Evolutionary conservation across 2,329 filamentous ascomycete species (phyloP).

Genomic region (Colletotrichum karsti): DNA sequence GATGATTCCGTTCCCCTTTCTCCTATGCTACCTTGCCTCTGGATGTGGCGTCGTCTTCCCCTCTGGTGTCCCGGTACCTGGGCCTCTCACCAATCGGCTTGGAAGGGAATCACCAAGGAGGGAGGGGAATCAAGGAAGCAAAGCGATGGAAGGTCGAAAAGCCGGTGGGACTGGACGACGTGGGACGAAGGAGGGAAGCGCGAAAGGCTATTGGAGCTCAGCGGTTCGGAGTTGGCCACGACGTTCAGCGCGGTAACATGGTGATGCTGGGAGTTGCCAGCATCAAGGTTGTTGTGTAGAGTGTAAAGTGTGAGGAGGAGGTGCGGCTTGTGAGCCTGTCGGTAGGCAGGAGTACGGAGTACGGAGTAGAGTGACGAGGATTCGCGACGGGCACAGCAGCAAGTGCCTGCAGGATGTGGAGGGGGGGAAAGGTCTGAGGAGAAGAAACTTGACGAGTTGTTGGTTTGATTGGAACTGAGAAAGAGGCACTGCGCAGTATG

Average conservation of each 20-base stretch:
- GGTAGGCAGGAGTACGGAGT: background rate
- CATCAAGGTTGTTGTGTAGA: conserved; percentile 28
- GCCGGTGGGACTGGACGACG: conserved; percentile 22
- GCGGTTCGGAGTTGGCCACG: conserved; percentile 13
- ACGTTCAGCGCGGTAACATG: conserved; percentile 19
- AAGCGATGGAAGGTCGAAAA: background rate
- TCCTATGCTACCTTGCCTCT: conserved; percentile 15
- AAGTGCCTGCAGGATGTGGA: conserved; percentile 19
- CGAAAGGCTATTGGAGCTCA: conserved; percentile 16
- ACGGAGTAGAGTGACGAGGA: conserved; percentile 15
- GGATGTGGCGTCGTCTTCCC: background rate
- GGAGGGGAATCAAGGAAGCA: conserved; percentile 15
- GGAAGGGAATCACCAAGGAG: conserved; percentile 11
- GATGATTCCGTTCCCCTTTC: conserved; percentile 5
- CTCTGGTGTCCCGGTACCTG: background rate
- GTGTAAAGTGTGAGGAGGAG: too few species aligned
- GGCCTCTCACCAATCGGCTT: conserved; percentile 17
- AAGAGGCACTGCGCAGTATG: background rate
- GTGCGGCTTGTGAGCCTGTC: background rate
- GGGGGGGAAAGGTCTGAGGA: background rate
- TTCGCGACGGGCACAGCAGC: conserved; percentile 23
- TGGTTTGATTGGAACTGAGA: background rate
- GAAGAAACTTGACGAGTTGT: conserved; percentile 4
- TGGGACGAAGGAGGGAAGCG: conserved; percentile 14
- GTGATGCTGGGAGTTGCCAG: conserved; percentile 18